These are phyloP conservation scores for Oryza coarctata DNA, from an alignment of 176 grass and related monocot genomes.

Conservation along the genomic window DNA sequence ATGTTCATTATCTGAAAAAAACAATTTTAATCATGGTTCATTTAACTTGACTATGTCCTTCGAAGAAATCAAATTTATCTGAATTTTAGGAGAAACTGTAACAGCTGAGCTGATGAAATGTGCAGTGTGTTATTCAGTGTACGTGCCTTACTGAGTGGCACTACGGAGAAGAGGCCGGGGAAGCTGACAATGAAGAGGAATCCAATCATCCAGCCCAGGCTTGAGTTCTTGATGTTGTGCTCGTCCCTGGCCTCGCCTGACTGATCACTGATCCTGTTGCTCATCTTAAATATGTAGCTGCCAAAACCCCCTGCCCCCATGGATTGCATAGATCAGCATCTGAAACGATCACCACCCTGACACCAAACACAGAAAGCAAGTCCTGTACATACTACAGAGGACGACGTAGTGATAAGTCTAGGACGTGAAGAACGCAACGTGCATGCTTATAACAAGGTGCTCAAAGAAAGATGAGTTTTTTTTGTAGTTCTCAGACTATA, in stretches of 20 bases:
- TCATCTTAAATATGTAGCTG: conserved; percentile 60
- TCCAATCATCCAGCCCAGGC: conserved; percentile 54
- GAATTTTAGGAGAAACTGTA: too few species aligned
- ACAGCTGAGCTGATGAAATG: background rate
- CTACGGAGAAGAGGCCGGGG: conserved; percentile 52
- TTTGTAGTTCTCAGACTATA: too few species aligned
- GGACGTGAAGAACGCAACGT: background rate
- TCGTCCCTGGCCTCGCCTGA: conserved; percentile 14
- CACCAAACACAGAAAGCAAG: background rate
- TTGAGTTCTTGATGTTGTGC: conserved; percentile 46
- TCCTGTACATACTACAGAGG: background rate
- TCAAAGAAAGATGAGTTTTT: background rate
- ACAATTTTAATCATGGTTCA: background rate
- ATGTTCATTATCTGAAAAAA: conserved; percentile 68
- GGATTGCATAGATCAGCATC: background rate
- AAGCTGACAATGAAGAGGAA: conserved; percentile 72
- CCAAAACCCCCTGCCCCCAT: conserved; percentile 46
- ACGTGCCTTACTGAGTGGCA: conserved; percentile 58
- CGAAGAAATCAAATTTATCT: background rate
- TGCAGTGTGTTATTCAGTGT: background rate
- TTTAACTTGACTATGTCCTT: background rate
- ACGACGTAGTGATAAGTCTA: background rate
- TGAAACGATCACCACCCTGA: background rate
- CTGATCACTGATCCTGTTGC: conserved; percentile 36
- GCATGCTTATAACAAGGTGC: background rate